Conservation (phyloP, 1,284 basidiomycete species). For the Omphalotus olearius region DNA sequence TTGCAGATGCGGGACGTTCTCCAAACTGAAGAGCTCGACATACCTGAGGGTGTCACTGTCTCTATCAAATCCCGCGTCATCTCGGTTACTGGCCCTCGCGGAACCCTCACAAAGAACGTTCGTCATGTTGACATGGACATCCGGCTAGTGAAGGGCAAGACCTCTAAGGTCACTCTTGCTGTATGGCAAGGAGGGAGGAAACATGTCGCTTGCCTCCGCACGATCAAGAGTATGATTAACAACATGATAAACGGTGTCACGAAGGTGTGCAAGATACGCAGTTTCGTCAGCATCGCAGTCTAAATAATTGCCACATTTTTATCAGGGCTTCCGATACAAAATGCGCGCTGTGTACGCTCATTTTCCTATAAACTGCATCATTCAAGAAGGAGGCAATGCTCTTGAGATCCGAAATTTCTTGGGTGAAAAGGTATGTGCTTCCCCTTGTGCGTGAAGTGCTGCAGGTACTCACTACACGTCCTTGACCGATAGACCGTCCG, state of each 20-base stretch:
- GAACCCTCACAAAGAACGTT: constrained; percentile 86
- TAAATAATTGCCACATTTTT: constrained; percentile 4
- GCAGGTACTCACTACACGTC: too few species aligned
- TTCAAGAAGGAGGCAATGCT: constrained; percentile 74
- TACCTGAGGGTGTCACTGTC: constrained; percentile 85
- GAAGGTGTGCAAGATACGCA: constrained; percentile 50
- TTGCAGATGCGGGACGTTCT: constrained; percentile 85
- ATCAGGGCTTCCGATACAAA: constrained; percentile 98
- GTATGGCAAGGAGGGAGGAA: constrained; percentile 99
- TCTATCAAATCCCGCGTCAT: constrained; percentile 86
- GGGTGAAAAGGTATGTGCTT: constrained; percentile 76
- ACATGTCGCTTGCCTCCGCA: constrained; percentile 97
- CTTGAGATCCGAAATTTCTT: constrained; percentile 99
- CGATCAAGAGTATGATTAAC: constrained; percentile 90
- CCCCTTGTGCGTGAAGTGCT: not conserved
- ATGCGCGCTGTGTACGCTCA: constrained; percentile 99
- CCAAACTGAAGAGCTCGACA: constrained; percentile 90
- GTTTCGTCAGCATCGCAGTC: not conserved
- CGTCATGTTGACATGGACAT: constrained; percentile 98
- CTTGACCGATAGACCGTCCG: constrained; percentile 68
- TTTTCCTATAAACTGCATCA: constrained; percentile 99
- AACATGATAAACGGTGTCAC: constrained; percentile 99
- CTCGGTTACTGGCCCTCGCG: constrained; percentile 86
- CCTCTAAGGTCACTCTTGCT: constrained; percentile 82
- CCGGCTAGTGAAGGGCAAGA: constrained; percentile 72